phyloP scores from a whole-genome alignment of 1,284 basidiomycete species.

The Trichosporon coremiiforme region DNA sequence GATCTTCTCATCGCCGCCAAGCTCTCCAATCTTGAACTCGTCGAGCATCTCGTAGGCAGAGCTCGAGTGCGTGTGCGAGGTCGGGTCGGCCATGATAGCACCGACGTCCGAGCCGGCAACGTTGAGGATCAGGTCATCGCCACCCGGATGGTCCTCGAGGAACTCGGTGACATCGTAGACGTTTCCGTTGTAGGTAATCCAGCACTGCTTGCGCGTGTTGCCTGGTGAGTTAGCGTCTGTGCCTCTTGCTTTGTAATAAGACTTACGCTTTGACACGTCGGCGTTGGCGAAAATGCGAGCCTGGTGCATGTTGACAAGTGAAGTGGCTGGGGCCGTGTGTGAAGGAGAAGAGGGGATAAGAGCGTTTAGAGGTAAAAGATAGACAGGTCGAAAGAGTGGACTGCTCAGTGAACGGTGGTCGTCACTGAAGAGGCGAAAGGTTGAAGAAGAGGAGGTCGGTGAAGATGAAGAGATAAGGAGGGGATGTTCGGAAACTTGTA shows the following conservation, averaged over 20 bases:
- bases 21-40: constrained; percentile 77
- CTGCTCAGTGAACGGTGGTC: neutral
- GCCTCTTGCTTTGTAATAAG: neutral
- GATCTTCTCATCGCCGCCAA: constrained; percentile 73
- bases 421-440: constrained; percentile 4
- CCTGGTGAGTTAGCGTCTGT: constrained; percentile 34
- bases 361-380: neutral
- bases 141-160: constrained; percentile 59
- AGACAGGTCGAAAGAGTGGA: neutral
- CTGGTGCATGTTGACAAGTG: constrained; percentile 4
- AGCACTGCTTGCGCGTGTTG: constrained; percentile 44
- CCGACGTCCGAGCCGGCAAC: constrained; percentile 84
- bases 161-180: constrained; percentile 61
- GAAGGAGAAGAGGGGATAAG: constrained; percentile 7
- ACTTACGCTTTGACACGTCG: constrained; percentile 52
- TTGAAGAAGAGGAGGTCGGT: neutral
- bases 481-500: neutral
- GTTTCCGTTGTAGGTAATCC: constrained; percentile 56
- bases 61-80: constrained; percentile 90
- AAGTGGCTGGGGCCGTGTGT: neutral
- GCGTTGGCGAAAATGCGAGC: constrained; percentile 43
- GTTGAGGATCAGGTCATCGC: constrained; percentile 61
- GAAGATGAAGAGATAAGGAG: neutral
- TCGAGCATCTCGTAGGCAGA: constrained; percentile 90
- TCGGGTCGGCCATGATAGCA: constrained; percentile 75